A percentile compares a stretch with the other conserved stretches of the same genome.
phyloP scores from a whole-genome alignment of 352 stramenopile species.

The Phytophthora hybrid region DNA sequence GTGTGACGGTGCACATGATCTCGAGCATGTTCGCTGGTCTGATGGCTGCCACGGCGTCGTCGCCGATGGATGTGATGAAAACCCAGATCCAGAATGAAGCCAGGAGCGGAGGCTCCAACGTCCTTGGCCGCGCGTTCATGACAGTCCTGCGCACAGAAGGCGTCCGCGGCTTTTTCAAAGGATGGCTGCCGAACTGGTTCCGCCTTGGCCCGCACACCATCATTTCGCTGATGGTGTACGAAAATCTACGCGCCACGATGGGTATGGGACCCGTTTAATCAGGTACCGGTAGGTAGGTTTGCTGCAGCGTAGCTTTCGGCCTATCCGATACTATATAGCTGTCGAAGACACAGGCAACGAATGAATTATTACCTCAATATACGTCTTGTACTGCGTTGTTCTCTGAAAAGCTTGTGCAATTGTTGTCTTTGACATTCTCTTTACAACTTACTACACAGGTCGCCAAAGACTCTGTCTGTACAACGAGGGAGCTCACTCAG shows the following conservation, averaged over 20 bases:
- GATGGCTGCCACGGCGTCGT: slow-evolving; percentile 64
- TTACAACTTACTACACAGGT: not conserved
- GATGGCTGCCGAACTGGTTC: slow-evolving; percentile 73
- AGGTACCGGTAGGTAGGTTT: not conserved
- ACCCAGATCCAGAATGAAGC: slow-evolving; percentile 84
- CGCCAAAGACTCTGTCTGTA: not conserved
- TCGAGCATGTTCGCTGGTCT: slow-evolving; percentile 78
- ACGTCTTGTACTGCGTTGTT: slow-evolving; percentile 3
- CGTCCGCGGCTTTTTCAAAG: slow-evolving; percentile 73
- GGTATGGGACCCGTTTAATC: slow-evolving; percentile 57
- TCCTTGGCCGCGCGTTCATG: slow-evolving; percentile 56
- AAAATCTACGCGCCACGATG: slow-evolving; percentile 58
- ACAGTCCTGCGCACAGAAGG: slow-evolving; percentile 61
- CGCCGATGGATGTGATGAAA: slow-evolving; percentile 83
- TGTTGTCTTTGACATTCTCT: not conserved
- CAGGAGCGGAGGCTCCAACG: slow-evolving; percentile 46
- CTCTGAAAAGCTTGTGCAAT: not conserved
- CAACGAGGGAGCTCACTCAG: not conserved
- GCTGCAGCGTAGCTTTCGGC: too few species aligned
- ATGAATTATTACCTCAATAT: slow-evolving; percentile 20
- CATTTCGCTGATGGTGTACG: slow-evolving; percentile 76
- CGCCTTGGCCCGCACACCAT: slow-evolving; percentile 73
- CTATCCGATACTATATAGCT: not conserved
- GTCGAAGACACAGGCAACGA: not conserved
- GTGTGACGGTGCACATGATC: slow-evolving; percentile 63